phyloP scores from a whole-genome alignment of 202 grass and related monocot species.

The Carex arenaria region DNA sequence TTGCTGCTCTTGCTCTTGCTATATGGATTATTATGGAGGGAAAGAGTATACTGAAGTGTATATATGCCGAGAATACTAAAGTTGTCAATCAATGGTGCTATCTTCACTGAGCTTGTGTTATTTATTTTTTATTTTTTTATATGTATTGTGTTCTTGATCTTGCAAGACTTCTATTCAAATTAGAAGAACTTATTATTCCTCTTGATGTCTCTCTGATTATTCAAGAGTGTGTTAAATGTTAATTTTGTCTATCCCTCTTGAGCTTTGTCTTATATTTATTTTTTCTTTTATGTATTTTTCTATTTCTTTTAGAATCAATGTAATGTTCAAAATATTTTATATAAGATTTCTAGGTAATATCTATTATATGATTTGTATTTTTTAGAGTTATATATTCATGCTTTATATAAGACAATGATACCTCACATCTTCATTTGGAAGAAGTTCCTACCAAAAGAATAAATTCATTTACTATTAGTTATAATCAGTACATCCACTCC shows the following conservation, averaged over 20 bases:
- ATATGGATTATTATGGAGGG: not conserved
- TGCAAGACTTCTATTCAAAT: conserved; percentile 39
- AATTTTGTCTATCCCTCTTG: conserved; percentile 49
- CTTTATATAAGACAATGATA: no score
- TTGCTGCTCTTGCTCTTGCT: not conserved
- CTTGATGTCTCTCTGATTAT: accelerated
- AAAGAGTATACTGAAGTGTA: conserved; percentile 19
- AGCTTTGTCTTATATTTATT: conserved; percentile 15
- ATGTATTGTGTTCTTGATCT: conserved; percentile 42
- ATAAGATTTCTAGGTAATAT: not conserved
- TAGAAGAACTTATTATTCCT: accelerated
- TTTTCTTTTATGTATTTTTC: not conserved
- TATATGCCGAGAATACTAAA: not conserved
- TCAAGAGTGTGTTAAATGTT: not conserved
- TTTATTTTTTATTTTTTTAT: not conserved
- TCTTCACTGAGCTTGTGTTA: conserved; percentile 40
- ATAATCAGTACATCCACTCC: no score
- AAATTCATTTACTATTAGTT: no score
- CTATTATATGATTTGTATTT: not conserved
- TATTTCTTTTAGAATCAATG: not conserved
- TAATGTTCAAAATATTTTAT: not conserved
- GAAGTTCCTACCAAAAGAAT: no score
- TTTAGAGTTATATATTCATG: no score
- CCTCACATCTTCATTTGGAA: no score
- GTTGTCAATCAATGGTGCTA: conserved; percentile 25